These are phyloP conservation scores for Podila epicladia DNA, from an alignment of 192 early-diverging fungal species.

Conservation along the genomic window DNA sequence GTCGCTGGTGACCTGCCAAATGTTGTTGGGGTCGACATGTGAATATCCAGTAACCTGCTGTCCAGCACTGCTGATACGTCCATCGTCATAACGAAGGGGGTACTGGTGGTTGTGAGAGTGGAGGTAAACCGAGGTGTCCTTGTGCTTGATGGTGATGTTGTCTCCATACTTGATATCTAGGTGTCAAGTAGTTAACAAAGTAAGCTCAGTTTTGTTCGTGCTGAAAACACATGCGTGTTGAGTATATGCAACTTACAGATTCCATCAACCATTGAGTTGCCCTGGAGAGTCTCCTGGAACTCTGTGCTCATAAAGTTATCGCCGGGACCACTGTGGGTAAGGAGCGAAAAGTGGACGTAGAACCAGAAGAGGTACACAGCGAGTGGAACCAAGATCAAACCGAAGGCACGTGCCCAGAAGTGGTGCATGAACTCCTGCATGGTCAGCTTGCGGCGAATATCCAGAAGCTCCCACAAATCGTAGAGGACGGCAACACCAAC, in stretches of 20 bases:
- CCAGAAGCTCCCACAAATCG: slow-evolving; percentile 94
- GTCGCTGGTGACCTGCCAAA: slow-evolving; percentile 60
- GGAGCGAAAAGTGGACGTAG: slow-evolving; percentile 90
- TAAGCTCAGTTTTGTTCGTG: neutral
- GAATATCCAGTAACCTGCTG: slow-evolving; percentile 93
- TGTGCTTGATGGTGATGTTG: slow-evolving; percentile 83
- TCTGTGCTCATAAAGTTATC: slow-evolving; percentile 91
- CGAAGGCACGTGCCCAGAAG: slow-evolving; percentile 85
- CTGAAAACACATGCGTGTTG: too few species aligned
- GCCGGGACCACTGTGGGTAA: slow-evolving; percentile 86
- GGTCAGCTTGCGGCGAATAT: slow-evolving; percentile 78
- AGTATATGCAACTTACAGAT: slow-evolving; percentile 45
- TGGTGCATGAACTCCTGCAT: slow-evolving; percentile 79
- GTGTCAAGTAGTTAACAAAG: slow-evolving; percentile 52
- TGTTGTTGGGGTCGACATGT: slow-evolving; percentile 78
- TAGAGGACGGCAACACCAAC: slow-evolving; percentile 85
- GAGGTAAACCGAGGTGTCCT: slow-evolving; percentile 76
- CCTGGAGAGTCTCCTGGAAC: slow-evolving; percentile 87
- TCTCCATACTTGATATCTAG: slow-evolving; percentile 83
- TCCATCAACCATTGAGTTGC: slow-evolving; percentile 76
- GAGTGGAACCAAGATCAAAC: slow-evolving; percentile 85
- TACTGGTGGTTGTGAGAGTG: slow-evolving; percentile 84
- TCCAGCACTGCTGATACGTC: slow-evolving; percentile 82
- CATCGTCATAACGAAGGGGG: slow-evolving; percentile 92
- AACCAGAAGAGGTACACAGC: slow-evolving; percentile 88